Base-by-base conservation (phyloP, 805 yeast species). In the Zygosaccharomyces bisporus region DNA sequence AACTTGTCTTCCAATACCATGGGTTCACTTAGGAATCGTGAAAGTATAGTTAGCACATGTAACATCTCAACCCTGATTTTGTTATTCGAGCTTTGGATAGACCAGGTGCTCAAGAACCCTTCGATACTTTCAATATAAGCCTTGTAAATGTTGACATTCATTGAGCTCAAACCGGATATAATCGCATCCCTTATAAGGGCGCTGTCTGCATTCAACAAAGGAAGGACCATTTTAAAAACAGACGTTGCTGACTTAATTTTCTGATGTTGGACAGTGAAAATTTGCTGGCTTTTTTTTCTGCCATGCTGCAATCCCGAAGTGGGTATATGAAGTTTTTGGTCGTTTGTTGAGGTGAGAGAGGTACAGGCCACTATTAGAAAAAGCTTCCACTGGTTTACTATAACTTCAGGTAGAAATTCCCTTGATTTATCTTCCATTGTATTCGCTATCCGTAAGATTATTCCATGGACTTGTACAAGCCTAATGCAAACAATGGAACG, bases 191-290 rank as follows among this genome's bases (percentile, higher is more conserved):
- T 73, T 6, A 93, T 77, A 51, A 80, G 71, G 2, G 75, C 72
- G 47, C 86, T 87, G 1, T 80, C 79, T 0, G 89, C 80, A 21
- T 77, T 81, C 38, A 93, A 64, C 21, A 93, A 69, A 0, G 97
- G 97, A 30, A 88, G 70, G 0, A 88, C 90, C 83, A 93, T 81
- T 45, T 83, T 76, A 68, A 93, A 93, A 2, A 93, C 81, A 0
- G 95, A 83, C 47, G 83, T 82, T 0, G 96, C 97, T 48, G 96
- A 87, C 1, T 95, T 90, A 44, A 93, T 90, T 40, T 87, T 84
- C 59, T 89, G 95, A 54, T 86, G 95, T 55, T 88, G 96, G 27
- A 88, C 76, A 0, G 86, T 86, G 55, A 85, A 77, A 54, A 85
- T 74, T 49, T 86, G 95, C 54, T 84, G 81, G 1, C 91, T 81